Conservation (phyloP, 2,329 filamentous ascomycete genomes). For the Claviceps purpurea region DNA sequence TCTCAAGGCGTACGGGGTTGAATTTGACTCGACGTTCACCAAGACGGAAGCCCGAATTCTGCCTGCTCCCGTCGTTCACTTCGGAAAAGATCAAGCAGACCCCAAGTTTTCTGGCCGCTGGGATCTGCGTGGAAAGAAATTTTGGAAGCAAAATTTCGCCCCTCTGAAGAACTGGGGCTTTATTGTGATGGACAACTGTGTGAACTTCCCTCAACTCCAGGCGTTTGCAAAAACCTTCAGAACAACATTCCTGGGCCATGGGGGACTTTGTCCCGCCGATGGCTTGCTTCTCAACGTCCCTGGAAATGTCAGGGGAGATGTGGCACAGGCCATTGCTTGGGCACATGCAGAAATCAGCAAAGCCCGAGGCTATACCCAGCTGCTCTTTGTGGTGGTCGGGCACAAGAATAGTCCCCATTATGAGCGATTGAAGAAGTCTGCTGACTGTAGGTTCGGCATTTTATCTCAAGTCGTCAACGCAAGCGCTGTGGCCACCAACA, state of each 20-base stretch:
- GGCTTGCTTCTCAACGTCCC: conserved; percentile 23
- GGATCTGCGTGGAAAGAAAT: conserved; percentile 72
- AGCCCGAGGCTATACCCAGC: conserved; percentile 46
- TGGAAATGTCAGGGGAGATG: conserved; percentile 21
- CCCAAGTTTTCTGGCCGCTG: conserved; percentile 63
- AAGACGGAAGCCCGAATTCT: conserved; percentile 59
- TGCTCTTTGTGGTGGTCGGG: conserved; percentile 67
- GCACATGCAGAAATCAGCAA: conserved; percentile 38
- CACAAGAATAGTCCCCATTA: conserved; percentile 62
- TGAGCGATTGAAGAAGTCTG: conserved; percentile 75
- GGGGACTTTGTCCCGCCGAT: conserved; percentile 26
- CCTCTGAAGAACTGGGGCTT: conserved; percentile 65
- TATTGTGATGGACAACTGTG: conserved; percentile 46
- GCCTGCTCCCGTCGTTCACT: conserved; percentile 56
- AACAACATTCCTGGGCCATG: conserved; percentile 33
- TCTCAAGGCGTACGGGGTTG: conserved; percentile 59
- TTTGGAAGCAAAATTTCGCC: conserved; percentile 48
- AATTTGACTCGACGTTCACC: conserved; percentile 51
- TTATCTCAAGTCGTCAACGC: conserved; percentile 71
- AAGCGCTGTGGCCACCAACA: conserved; percentile 53
- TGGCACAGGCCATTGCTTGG: conserved; percentile 35
- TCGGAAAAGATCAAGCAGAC: conserved; percentile 41
- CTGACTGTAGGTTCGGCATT: conserved; percentile 74
- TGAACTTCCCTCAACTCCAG: conserved; percentile 23
- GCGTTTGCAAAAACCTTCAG: conserved; percentile 29